Conservation (phyloP, 1,284 basidiomycete species). For the Apiotrichum gamsii region DNA sequence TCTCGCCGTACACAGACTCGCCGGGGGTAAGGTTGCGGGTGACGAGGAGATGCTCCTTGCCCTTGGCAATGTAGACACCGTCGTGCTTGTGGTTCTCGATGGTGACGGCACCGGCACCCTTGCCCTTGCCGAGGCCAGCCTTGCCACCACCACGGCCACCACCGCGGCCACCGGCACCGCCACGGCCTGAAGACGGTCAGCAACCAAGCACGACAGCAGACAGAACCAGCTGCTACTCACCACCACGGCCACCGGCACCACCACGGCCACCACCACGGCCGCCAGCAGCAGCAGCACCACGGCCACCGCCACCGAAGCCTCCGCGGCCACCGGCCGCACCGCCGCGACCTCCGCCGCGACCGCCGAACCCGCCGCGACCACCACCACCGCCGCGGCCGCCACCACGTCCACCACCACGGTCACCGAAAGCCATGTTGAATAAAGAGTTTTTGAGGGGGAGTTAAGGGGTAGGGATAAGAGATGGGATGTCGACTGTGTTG, state of each 20-base stretch:
- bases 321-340: constrained; percentile 32
- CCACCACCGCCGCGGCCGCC: constrained; percentile 43
- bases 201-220: no score
- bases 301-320: constrained; percentile 29
- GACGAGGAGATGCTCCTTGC: constrained; percentile 92
- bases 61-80: constrained; percentile 87
- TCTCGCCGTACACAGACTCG: constrained; percentile 97
- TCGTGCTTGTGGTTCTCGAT: constrained; percentile 93
- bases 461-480: background rate
- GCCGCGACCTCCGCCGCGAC: constrained; percentile 38
- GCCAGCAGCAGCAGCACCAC: constrained; percentile 16
- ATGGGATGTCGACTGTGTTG: background rate
- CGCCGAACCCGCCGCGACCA: constrained; percentile 47
- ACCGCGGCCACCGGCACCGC: constrained; percentile 47
- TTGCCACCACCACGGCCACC: constrained; percentile 49
- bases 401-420: constrained; percentile 50
- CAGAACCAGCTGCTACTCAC: constrained; percentile 22
- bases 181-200: constrained; percentile 19
- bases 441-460: constrained; percentile 1
- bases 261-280: background rate
- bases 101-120: constrained; percentile 77
- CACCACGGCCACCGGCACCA: constrained; percentile 34
- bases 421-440: constrained; percentile 48
- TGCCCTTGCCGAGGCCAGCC: constrained; percentile 54
- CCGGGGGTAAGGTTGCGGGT: constrained; percentile 97